Base-by-base conservation (phyloP, 1,284 basidiomycete genomes). In the Trametes pubescens region DNA sequence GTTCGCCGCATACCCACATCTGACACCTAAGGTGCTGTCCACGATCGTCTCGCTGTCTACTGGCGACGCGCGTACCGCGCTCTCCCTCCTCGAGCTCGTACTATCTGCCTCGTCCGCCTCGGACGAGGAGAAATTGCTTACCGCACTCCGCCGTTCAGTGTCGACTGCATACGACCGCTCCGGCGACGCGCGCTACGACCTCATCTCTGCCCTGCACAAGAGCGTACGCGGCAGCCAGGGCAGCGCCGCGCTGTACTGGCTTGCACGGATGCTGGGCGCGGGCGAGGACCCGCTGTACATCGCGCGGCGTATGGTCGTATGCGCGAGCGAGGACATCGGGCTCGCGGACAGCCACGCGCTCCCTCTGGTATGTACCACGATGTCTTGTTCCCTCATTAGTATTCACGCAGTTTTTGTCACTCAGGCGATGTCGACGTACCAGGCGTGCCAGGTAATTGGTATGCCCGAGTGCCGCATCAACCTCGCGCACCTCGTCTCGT, bases 271-370 rank as follows among this genome's bases (percentile, higher is more conserved):
- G 92, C 80, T 94, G 38, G 84, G 82, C 51, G 91, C 87, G n/a
- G 95, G 94, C 13, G 94, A 97, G 75, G 95, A 97, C 76, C 92
- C 95, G 2, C 74, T 95, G 40, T 97, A 91, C 73, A 87, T 96
- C 65, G 92, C 90, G 1, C 82, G 95, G 29, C 82, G 94, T 35
- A 85, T 96, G 77, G 85, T 94, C 16, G 90, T 96, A 1, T 90
- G 93, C 61, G 93, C 94, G 1, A 93, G 91, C 58, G 94, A 96
- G 75, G 94, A 96, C 72, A 86, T 95, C 43, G 93, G 93, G 8
- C 79, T 94, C n/a, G 91, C 91, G 18, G 90, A 94, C 75, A 80
- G 80, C 40, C 84, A 89, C 51, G 92, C 90, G 0, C 80, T 94
- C 11, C 89, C 90, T 21, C 76, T 94, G 60, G 91, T 91, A 64